Percentiles rank a stretch among this genome's conserved stretches.
Evolutionary conservation across 106 monocot genomes (phyloP).

Genomic region (Phalaenopsis equestris): DNA sequence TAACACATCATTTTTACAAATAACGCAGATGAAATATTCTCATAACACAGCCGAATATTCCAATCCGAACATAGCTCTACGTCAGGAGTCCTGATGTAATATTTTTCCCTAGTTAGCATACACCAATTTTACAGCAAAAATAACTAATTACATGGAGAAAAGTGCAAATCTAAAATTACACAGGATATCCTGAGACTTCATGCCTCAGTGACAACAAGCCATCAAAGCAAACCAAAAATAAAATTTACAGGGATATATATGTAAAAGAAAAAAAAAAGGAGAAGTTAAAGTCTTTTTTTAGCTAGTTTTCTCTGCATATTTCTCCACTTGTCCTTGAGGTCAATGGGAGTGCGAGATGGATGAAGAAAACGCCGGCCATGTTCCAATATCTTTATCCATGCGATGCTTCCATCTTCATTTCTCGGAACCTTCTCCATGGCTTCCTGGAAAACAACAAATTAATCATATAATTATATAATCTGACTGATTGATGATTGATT

Average conservation of each 20-base stretch:
- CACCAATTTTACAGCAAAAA: no score
- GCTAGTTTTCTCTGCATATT: not conserved
- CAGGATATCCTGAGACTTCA: no score
- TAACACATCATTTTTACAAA: no score
- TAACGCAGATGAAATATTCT: no score
- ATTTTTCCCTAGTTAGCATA: no score
- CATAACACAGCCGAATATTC: no score
- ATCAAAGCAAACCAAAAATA: not conserved
- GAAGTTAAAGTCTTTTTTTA: not conserved
- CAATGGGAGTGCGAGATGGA: not conserved
- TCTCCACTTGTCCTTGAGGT: conserved; percentile 11
- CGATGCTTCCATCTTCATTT: not conserved
- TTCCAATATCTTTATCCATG: conserved; percentile 8
- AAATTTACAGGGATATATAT: no score
- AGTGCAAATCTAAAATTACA: no score
- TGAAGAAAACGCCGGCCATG: not conserved
- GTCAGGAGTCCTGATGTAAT: no score
- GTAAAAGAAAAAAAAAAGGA: no score
- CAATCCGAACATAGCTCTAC: no score
- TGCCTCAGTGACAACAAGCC: not conserved
- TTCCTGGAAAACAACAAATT: conserved; percentile 2
- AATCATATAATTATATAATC: not conserved
- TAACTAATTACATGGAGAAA: no score
- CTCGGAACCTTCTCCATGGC: not conserved
- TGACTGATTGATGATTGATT: not conserved